Evolutionary conservation across 208 protist species (phyloP).

Genomic region (Crithidia fasciculata): DNA sequence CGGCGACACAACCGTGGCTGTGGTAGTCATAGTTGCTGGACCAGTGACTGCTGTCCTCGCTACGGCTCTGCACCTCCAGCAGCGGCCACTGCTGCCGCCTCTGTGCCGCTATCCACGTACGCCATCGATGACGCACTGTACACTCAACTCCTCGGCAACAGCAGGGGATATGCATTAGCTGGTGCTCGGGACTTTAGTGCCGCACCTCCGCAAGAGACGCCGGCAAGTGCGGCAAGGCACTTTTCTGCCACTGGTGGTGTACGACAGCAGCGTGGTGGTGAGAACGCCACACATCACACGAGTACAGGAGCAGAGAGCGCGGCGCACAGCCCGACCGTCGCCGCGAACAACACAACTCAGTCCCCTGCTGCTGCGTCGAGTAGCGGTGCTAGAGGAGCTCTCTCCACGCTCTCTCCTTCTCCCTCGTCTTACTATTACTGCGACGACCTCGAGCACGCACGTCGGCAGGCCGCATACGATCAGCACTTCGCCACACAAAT

Average conservation of each 20-base stretch:
- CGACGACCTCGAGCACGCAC: conserved; percentile 26
- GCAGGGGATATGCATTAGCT: not conserved
- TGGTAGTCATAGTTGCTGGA: too few species aligned
- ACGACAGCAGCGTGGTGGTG: too few species aligned
- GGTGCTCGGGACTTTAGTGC: not conserved
- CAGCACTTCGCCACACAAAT: conserved; percentile 35
- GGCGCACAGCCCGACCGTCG: too few species aligned
- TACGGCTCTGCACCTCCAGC: not conserved
- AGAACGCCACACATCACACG: too few species aligned
- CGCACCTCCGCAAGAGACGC: not conserved
- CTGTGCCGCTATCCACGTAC: not conserved
- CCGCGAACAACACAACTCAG: too few species aligned
- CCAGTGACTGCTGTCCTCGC: not conserved
- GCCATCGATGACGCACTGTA: conserved; percentile 9
- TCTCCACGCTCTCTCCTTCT: not conserved
- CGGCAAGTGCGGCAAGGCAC: not conserved
- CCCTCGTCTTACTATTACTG: conserved; percentile 2
- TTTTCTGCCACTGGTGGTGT: not conserved
- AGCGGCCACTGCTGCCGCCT: not conserved
- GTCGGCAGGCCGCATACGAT: conserved; percentile 31
- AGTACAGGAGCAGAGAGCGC: too few species aligned
- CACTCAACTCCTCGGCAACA: not conserved
- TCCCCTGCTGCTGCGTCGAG: not conserved
- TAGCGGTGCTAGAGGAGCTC: not conserved
- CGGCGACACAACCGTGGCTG: too few species aligned